Percentiles rank a stretch among this genome's conserved stretches.
These are phyloP conservation scores for Fomitopsis pulvina DNA, from an alignment of 768 basidiomycete genomes.

Conservation along the genomic window DNA sequence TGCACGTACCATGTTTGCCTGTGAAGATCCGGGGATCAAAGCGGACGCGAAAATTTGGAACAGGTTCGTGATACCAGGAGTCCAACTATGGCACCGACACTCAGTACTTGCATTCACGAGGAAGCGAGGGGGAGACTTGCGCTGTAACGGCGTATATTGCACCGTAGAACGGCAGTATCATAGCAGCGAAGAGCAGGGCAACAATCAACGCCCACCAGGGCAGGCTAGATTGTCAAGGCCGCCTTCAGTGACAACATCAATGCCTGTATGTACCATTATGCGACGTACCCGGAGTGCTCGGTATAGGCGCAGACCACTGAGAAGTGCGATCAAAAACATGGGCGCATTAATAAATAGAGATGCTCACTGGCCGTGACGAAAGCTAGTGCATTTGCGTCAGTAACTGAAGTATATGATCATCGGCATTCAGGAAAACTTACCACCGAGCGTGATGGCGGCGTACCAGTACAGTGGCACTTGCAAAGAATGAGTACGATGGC, in stretches of 20 bases:
- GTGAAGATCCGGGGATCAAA: constrained; percentile 40
- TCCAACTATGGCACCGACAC: constrained; percentile 5
- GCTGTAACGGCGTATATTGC: constrained; percentile 6
- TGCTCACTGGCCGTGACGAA: constrained; percentile 1
- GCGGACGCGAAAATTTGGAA: constrained; percentile 45
- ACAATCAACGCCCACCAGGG: constrained; percentile 49
- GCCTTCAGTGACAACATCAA: background rate
- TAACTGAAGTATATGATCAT: background rate
- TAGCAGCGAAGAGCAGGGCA: constrained; percentile 39
- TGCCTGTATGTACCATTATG: background rate
- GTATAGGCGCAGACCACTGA: constrained; percentile 3
- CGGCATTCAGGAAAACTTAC: background rate
- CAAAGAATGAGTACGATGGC: background rate
- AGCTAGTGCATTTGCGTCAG: background rate
- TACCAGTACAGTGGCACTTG: constrained; percentile 3
- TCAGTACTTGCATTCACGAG: background rate
- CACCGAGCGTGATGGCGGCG: background rate
- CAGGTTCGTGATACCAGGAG: constrained; percentile 18
- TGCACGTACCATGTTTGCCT: constrained; percentile 39
- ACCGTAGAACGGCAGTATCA: constrained; percentile 47
- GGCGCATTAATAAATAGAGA: background rate
- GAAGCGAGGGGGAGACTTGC: background rate
- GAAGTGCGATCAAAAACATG: background rate
- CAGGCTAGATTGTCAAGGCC: constrained; percentile 23
- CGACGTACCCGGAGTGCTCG: background rate